These are phyloP conservation scores for Grosmannia clavigera DNA, from an alignment of 2,329 filamentous ascomycete genomes.

Conservation along the genomic window DNA sequence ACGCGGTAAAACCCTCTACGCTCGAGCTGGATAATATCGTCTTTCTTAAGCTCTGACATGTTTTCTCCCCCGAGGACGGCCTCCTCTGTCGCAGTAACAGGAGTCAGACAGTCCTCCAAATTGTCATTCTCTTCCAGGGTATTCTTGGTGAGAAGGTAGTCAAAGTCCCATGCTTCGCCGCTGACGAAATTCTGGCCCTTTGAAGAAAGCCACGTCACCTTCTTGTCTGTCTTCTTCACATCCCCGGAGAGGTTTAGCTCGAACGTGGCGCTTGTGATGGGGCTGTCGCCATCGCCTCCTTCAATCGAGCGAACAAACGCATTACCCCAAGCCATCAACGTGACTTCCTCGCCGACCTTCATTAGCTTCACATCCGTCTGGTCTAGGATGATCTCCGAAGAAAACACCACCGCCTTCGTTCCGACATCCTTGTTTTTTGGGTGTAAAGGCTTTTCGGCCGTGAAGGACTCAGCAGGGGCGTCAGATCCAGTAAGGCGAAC, in stretches of 20 bases:
- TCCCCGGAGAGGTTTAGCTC: constrained; percentile 89
- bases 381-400: constrained; percentile 65
- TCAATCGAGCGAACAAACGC: constrained; percentile 62
- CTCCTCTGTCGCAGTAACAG: constrained; percentile 60
- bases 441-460: constrained; percentile 73
- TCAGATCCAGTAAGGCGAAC: constrained; percentile 58
- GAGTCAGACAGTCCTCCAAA: constrained; percentile 72
- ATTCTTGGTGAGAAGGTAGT: constrained; percentile 91
- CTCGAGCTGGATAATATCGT: constrained; percentile 92
- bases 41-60: constrained; percentile 63
- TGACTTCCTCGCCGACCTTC: constrained; percentile 79
- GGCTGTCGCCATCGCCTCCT: constrained; percentile 30
- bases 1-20: constrained; percentile 85
- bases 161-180: constrained; percentile 85
- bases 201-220: constrained; percentile 82
- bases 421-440: constrained; percentile 80
- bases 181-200: constrained; percentile 65
- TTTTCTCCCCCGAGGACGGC: constrained; percentile 72
- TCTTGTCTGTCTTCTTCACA: constrained; percentile 92
- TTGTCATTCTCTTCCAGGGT: constrained; percentile 81
- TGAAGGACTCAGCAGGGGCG: constrained; percentile 47
- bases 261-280: constrained; percentile 59
- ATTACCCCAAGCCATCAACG: constrained; percentile 94
- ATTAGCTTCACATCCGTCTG: constrained; percentile 77
- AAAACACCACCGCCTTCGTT: constrained; percentile 73